Base-by-base conservation (phyloP, 2,329 filamentous ascomycete species). In the Zymoseptoria crescenta region DNA sequence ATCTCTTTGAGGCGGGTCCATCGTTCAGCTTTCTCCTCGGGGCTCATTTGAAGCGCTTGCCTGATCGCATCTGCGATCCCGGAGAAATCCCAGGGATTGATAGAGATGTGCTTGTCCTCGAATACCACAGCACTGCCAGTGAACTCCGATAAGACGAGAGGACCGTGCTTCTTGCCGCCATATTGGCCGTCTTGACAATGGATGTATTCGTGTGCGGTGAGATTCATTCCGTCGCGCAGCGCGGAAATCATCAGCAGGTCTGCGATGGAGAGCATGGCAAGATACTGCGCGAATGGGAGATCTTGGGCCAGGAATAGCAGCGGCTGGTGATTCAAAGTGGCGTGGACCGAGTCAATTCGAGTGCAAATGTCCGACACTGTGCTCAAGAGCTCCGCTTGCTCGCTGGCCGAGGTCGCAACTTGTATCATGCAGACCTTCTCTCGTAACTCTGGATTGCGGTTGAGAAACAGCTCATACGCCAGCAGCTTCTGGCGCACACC, bases 261-360 rank as follows among this genome's bases (percentile, higher is more conserved):
- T 1, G 93, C 94, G 56, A 95, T 87, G 2, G 90, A 91, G 52
- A 96, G 81, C 7, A 97, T 79, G 1, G 92, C 93, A n/a, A 97
- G 82, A 69, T 96, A 97, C 71, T 96, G 92, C 0, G 89, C 81
- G 70, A 96, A 96, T 59, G 89, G 87, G 60, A 97, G 94, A 68
- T 97, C 93, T 73, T 97, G 93, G 74, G 95, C 92, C 56, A 97
- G 79, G 74, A 96, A 96, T 5, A 96, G 89, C 9, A 97, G 83
- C 1, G 93, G 93, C 69, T 96, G 91, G 69, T 96, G 94, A 0
- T 91, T 89, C 54, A 97, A 80, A 27, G 91, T 96, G 6, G 92
- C 92, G 80, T 92, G 92, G 0, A 86, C 86, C 0, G 91, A 94
- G 73, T 97, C 96, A 72, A 97, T 93, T 60, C 93, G 86, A 56